Percentiles rank a stretch among this genome's conserved stretches.
Conservation (phyloP, 1,284 basidiomycete species). For the Moniliophthora roreri region DNA sequence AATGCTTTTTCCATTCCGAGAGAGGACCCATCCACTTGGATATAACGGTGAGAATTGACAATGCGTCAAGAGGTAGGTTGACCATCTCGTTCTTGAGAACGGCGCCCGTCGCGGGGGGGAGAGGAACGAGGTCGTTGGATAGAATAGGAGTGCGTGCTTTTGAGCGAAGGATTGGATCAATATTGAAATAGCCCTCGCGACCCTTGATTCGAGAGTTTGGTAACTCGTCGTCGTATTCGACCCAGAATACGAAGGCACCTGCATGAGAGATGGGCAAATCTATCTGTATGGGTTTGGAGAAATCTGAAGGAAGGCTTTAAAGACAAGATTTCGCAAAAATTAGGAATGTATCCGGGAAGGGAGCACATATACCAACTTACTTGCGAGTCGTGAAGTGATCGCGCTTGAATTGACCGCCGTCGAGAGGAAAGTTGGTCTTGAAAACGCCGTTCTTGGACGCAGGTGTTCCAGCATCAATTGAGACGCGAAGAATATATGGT, state of each 20-base stretch:
- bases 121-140: conserved; percentile 48
- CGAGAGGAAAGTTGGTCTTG: conserved; percentile 92
- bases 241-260: conserved; percentile 91
- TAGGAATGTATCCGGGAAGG: conserved; percentile 11
- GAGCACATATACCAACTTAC: conserved; percentile 46
- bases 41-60: conserved; percentile 85
- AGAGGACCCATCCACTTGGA: conserved; percentile 97
- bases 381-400: conserved; percentile 74
- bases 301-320: conserved; percentile 72
- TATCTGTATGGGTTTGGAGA: conserved; percentile 87
- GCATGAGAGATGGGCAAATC: conserved; percentile 94
- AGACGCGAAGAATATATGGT: conserved; percentile 89
- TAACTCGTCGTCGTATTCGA: conserved; percentile 79
- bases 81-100: conserved; percentile 48
- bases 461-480: conserved; percentile 85
- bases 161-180: conserved; percentile 83
- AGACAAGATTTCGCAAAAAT: conserved; percentile 20
- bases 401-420: conserved; percentile 84
- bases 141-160: conserved; percentile 77
- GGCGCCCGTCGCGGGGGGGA: conserved; percentile 49
- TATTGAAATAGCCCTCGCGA: conserved; percentile 91
- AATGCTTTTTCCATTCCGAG: conserved; percentile 73
- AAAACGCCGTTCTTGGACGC: conserved; percentile 87
- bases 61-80: conserved; percentile 79
- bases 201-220: conserved; percentile 67